These are phyloP conservation scores for Atkinsonella texensis DNA, from an alignment of 2,329 filamentous ascomycete species.

Conservation along the genomic window DNA sequence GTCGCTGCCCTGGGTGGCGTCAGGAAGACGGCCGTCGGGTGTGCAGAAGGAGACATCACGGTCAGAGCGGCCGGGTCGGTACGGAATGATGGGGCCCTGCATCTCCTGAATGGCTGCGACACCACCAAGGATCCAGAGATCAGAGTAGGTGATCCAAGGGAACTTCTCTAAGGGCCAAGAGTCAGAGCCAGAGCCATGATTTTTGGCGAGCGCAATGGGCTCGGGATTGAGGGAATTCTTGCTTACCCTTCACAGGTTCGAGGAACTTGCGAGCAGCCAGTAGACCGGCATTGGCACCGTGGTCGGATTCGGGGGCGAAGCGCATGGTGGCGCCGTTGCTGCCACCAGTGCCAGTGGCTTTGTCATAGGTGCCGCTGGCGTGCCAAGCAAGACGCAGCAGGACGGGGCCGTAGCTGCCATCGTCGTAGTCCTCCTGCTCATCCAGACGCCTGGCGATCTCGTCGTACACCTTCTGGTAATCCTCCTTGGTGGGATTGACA, in stretches of 20 bases:
- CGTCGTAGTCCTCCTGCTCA: constrained; percentile 90
- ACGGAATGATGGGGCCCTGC: constrained; percentile 78
- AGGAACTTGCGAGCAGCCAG: constrained; percentile 82
- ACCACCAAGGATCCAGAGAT: constrained; percentile 89
- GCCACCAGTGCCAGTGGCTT: constrained; percentile 75
- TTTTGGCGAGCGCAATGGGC: neutral
- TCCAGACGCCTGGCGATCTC: constrained; percentile 68
- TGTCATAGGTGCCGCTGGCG: constrained; percentile 83
- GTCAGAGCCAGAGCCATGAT: constrained; percentile 9
- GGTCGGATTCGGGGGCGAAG: constrained; percentile 76
- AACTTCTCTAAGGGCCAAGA: constrained; percentile 40
- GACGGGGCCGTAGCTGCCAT: constrained; percentile 90
- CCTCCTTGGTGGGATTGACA: constrained; percentile 65
- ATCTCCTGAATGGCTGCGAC: constrained; percentile 88
- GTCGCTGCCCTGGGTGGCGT: constrained; percentile 63
- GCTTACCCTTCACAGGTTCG: constrained; percentile 72
- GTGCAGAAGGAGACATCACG: constrained; percentile 75
- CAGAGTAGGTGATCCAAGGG: constrained; percentile 94
- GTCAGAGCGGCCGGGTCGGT: constrained; percentile 75
- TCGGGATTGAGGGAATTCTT: neutral
- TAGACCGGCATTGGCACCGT: constrained; percentile 90
- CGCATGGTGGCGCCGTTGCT: constrained; percentile 97
- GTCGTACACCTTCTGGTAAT: constrained; percentile 95
- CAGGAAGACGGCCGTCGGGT: constrained; percentile 77
- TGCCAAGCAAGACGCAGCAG: constrained; percentile 90